Evolutionary conservation across 352 stramenopile species (phyloP), one percentile per base, ranked within the genome.

Genomic region (Globisporangium nodosum): DNA sequence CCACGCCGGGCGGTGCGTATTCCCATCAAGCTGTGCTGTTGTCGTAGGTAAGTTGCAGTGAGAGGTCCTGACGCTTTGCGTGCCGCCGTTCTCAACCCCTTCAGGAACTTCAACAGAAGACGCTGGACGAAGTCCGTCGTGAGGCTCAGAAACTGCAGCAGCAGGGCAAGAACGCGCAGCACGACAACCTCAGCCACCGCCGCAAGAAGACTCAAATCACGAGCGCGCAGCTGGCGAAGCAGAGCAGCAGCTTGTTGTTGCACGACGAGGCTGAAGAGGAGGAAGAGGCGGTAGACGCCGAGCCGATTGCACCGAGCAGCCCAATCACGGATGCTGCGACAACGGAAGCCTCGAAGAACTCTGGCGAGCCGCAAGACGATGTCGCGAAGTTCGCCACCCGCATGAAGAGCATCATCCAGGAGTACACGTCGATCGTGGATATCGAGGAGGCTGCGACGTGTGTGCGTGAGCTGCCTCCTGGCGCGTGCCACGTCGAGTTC

Each of bases 341-440:
- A 27, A 15, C 54, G 13, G 45, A 24, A 15, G 21, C 27, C 18
- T 5, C 13, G 40, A 46, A 42, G 56, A 65, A 18, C 53, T 74
- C 48, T 20, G 6, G 11, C 24, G 24, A 20, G 11, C 27, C 21
- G 3, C 21, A 68, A 9, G 73, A 85, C 24, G 59, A 65, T 49
- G 64, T 48, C 51, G 65, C 18, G 69, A 87, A 75, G 69, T 89
- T 40, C 69, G 70, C n/a, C 27, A 85, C 59, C 16, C 81, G 83
- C 24, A 92, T 95, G 65, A 95, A 95, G 65, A 92, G 68, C 54
- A 94, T 91, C 47, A 88, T 95, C 42, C 72, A 94, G 52, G 86
- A 95, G 57, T 95, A 85, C 52, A 63, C 79, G 30, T 90, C 78
- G n/a, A 88, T 93, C 30, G 35, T 81, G 39, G 86, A 95, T 48